Conservation (phyloP, 2,329 filamentous ascomycete species). For the Ophiostoma ulmi region DNA sequence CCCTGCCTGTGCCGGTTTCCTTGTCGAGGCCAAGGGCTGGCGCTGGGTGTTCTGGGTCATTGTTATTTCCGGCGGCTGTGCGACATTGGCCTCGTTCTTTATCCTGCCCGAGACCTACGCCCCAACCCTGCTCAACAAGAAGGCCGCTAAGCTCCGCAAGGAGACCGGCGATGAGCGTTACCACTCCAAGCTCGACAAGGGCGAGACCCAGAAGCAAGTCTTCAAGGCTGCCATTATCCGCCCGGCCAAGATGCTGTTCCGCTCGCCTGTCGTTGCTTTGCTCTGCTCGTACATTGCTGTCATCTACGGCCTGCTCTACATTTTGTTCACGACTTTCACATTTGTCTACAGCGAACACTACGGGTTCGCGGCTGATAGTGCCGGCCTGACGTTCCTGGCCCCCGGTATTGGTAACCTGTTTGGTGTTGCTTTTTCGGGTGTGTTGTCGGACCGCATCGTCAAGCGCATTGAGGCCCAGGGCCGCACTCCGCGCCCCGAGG, state of each 20-base stretch:
- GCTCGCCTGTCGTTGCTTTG: constrained; percentile 49
- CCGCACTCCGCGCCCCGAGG: constrained; percentile 38
- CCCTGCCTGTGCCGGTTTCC: constrained; percentile 61
- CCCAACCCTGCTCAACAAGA: constrained; percentile 37
- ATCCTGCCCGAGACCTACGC: constrained; percentile 46
- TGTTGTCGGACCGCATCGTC: constrained; percentile 44
- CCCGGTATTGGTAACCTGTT: constrained; percentile 33
- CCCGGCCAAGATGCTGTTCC: constrained; percentile 47
- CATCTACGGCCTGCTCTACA: constrained; percentile 48
- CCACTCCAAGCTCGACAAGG: constrained; percentile 49
- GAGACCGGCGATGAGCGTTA: constrained; percentile 50
- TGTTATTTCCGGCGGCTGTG: constrained; percentile 50
- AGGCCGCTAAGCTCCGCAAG: constrained; percentile 44
- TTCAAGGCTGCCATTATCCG: constrained; percentile 42
- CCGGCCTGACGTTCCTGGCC: constrained; percentile 38
- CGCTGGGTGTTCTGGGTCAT: constrained; percentile 66
- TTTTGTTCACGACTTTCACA: constrained; percentile 47
- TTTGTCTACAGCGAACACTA: constrained; percentile 41
- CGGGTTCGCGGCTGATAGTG: constrained; percentile 33
- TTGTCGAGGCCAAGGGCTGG: constrained; percentile 59
- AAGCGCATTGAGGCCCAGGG: constrained; percentile 34
- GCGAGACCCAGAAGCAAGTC: constrained; percentile 29
- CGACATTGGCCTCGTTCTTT: constrained; percentile 52
- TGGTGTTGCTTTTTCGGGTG: constrained; percentile 49
- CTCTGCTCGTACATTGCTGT: constrained; percentile 44